Conservation (phyloP, 352 stramenopile genomes). For the Phytophthora agathidicida region DNA sequence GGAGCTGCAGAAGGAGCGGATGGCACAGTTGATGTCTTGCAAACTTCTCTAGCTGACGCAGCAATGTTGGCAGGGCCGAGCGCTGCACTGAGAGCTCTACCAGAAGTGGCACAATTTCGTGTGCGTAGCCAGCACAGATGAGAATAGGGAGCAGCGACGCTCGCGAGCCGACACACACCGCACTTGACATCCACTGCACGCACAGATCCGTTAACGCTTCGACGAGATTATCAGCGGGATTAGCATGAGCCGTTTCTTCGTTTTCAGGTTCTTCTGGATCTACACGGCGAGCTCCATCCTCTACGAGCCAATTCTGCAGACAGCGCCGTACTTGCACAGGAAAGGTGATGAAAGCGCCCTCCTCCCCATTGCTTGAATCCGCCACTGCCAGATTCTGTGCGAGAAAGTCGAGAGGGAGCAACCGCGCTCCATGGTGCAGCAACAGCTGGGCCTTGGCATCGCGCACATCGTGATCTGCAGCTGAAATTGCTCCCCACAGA, state of each 20-base stretch:
- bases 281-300: neutral
- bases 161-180: neutral
- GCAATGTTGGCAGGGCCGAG: neutral
- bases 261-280: neutral
- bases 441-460: constrained; percentile 9
- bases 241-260: neutral
- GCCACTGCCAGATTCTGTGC: neutral
- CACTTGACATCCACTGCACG: constrained; percentile 11
- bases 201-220: constrained; percentile 21
- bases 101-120: constrained; percentile 24
- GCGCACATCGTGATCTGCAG: neutral
- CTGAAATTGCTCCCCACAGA: neutral
- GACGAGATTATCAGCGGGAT: neutral
- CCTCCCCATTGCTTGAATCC: too few species aligned
- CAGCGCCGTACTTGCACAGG: constrained; percentile 6
- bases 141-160: constrained; percentile 10
- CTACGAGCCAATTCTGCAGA: neutral
- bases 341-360: too few species aligned
- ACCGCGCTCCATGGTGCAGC: constrained; percentile 7
- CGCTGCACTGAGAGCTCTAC: constrained; percentile 12
- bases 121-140: constrained; percentile 24
- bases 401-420: constrained; percentile 3
- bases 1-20: constrained; percentile 12
- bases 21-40: neutral
- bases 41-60: constrained; percentile 24